Evolutionary conservation across 768 basidiomycete genomes (phyloP), one percentile per base, ranked within the genome.

Genomic region (Mycena olivaceomarginata): DNA sequence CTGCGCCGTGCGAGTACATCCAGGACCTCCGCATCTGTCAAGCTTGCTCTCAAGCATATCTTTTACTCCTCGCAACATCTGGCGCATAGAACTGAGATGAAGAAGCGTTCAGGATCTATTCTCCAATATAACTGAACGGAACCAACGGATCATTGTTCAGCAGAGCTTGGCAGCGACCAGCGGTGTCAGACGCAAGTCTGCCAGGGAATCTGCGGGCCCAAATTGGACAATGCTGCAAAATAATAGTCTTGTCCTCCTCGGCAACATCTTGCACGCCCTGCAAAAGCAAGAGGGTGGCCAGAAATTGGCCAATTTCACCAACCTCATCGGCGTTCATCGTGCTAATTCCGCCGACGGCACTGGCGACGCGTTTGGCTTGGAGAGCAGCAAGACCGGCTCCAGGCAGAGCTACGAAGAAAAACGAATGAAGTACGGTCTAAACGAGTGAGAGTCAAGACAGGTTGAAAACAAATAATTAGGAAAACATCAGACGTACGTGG

Each of bases 361-460:
- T 80, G 6, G 83, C 86, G 1, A 84, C 86, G 46, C 87, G 87
- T 62, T 83, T 83, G 20, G 85, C 85, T 68, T 89, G 87, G 18
- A 88, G 68, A 39, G 82, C 82, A 9, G 82, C 86, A 53, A 90
- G 65, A 37, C 84, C 85, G 70, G 80, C 82, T 9, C 82, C 85
- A n/a, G 18, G 82, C 84, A 9, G 82, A 75, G 4, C 80, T 85
- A 22, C 78, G 84, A 43, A 82, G 75, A 72, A 86, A 86, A 89
- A 40, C 88, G 88, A 46, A 85, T 77, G 73, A 88, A 89, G 77
- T 90, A 88, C 12, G 88, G 85, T 2, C 89, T 88, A 64, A 51
- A 25, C 12, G n/a, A n/a, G 68, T 46, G 48, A 25, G 16, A 13
- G 15, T 67, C 67, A 70, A 65, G 51, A 22, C 18, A 31, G 4